phyloP scores from a whole-genome alignment of 345 rosid species.

The Orychophragmus violaceus region DNA sequence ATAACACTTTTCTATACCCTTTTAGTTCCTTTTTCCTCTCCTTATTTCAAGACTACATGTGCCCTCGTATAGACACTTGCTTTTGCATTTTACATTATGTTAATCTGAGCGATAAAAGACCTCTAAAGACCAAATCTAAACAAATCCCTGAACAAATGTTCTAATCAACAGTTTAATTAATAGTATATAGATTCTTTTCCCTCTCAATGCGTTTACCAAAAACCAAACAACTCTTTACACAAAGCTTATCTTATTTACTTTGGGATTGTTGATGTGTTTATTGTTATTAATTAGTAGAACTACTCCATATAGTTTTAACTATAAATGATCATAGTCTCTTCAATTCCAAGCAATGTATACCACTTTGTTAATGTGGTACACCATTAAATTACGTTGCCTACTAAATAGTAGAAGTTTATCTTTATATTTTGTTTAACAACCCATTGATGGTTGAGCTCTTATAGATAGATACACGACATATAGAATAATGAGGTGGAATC shows the following conservation, averaged over 20 bases:
- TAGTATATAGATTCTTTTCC: neutral
- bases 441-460: neutral
- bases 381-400: neutral
- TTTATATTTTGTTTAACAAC: neutral
- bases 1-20: neutral
- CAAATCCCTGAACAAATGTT: conserved; percentile 58
- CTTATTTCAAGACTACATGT: conserved; percentile 29
- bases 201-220: conserved; percentile 17
- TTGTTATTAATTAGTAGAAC: conserved; percentile 1
- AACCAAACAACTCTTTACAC: conserved; percentile 27
- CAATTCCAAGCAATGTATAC: conserved; percentile 12
- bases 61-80: conserved; percentile 23
- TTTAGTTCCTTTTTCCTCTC: conserved; percentile 28
- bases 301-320: neutral
- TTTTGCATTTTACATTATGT: conserved; percentile 23
- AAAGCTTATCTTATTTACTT: conserved; percentile 11
- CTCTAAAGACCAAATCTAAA: conserved; percentile 47
- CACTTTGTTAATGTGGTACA: conserved; percentile 16
- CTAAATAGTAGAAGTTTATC: neutral
- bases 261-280: conserved; percentile 32
- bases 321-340: conserved; percentile 12
- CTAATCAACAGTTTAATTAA: conserved; percentile 7
- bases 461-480: conserved; percentile 4
- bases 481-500: neutral
- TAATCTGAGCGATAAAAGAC: conserved; percentile 21